Evolutionary conservation across 805 yeast species (phyloP), one percentile per base, ranked within the genome.

Genomic region (Candida argentea): DNA sequence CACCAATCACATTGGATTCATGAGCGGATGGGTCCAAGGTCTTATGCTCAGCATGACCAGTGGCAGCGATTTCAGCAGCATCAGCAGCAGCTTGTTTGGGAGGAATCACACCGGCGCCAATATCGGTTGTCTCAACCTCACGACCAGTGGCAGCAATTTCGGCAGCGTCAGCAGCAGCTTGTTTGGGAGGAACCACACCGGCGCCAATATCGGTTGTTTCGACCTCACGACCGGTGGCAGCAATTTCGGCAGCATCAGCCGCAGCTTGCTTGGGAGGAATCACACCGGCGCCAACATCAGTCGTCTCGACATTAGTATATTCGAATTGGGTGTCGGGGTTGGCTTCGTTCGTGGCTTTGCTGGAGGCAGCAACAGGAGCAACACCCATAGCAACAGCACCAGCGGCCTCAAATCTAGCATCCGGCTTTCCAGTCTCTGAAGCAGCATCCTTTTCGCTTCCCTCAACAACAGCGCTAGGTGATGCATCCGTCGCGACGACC

Each of bases 41-140:
- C 8, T 18, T n/a, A n/a, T n/a, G n/a, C n/a, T n/a, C n/a, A n/a
- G n/a, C n/a, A n/a, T n/a, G n/a, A n/a, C n/a, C n/a, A n/a, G n/a
- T n/a, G n/a, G n/a, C n/a, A n/a, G n/a, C n/a, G n/a, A n/a, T n/a
- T 9, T 33, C 31, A 18, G 26, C 40, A 20, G 30, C 46, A 22
- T 35, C 50, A 14, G 36, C 38, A 10, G 35, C 43, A 16, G 26
- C 25, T 14, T 18, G 9, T 18, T 18, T 18, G 20, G 20, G 20
- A 18, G 10, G 7, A 18, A 10, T 10, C 7, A 18, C 10, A 8
- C 20, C 20, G 10, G 20, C 20, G 10, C 10, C 20, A 18, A 10
- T 7, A 18, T 17, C 32, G 6, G 31, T 24, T 9, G 32, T 17
- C 8, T 34, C 14, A 17, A 26, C 29, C 4, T 31, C 18, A 5